A percentile compares a stretch with the other conserved stretches of the same genome.
Conservation (phyloP, 306 rosid species). For the Fragaria nilgerrensis region DNA sequence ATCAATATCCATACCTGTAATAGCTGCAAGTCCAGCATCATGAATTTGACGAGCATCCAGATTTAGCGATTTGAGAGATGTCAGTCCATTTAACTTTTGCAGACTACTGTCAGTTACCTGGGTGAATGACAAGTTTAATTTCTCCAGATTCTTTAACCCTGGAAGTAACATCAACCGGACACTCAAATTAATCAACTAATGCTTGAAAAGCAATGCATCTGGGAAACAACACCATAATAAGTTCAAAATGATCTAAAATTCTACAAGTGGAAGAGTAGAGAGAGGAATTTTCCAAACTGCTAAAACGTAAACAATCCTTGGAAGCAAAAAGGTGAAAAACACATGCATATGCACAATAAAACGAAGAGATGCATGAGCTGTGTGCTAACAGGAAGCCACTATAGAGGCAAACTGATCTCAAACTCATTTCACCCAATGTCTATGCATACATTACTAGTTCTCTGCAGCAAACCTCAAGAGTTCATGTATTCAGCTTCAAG, state of each 20-base stretch:
- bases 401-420: neutral
- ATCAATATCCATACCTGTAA: conserved; percentile 44
- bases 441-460: no score
- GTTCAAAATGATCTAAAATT: neutral
- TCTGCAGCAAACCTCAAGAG: no score
- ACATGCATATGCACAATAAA: neutral
- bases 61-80: conserved; percentile 79
- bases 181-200: neutral
- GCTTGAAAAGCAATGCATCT: neutral
- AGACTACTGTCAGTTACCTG: conserved; percentile 50
- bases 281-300: neutral
- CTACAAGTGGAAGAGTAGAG: neutral
- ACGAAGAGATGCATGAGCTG: neutral
- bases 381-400: neutral
- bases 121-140: conserved; percentile 71
- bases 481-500: no score
- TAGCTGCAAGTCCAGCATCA: conserved; percentile 58
- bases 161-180: conserved; percentile 1
- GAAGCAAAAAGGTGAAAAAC: neutral
- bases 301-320: neutral
- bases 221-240: neutral
- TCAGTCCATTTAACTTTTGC: conserved; percentile 53
- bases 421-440: no score
- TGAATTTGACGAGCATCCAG: conserved; percentile 73
- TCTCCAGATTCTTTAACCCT: conserved; percentile 68